phyloP scores from a whole-genome alignment of 2,329 filamentous ascomycete genomes.

The Trichoderma sp. region DNA sequence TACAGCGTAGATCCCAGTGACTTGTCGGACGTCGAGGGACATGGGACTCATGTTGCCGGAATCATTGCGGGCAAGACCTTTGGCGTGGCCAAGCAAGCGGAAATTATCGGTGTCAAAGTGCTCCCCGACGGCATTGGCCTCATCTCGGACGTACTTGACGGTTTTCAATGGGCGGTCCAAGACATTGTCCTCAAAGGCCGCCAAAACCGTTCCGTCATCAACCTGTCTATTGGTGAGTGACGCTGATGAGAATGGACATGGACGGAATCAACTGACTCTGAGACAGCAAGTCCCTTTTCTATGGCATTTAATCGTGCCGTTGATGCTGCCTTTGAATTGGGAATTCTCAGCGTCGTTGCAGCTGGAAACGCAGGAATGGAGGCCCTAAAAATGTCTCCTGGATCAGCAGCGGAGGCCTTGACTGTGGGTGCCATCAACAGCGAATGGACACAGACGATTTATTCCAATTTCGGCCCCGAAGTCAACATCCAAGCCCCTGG shows the following conservation, averaged over 20 bases:
- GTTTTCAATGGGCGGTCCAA: slow-evolving; percentile 28
- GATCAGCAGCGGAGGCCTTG: slow-evolving; percentile 45
- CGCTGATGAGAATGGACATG: too few species aligned
- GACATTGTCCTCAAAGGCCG: slow-evolving; percentile 26
- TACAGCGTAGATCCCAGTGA: slow-evolving; percentile 35
- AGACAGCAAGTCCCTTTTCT: slow-evolving; percentile 34
- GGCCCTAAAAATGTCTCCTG: slow-evolving; percentile 40
- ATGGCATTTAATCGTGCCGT: slow-evolving; percentile 56
- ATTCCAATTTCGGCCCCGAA: slow-evolving; percentile 48
- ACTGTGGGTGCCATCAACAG: slow-evolving; percentile 49
- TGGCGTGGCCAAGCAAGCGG: slow-evolving; percentile 44
- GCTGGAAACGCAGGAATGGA: neutral
- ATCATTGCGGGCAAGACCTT: slow-evolving; percentile 44
- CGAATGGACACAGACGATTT: slow-evolving; percentile 39
- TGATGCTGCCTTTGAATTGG: slow-evolving; percentile 42
- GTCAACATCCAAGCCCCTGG: slow-evolving; percentile 55
- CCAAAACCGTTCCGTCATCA: slow-evolving; percentile 39
- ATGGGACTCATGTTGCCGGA: slow-evolving; percentile 48
- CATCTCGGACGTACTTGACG: slow-evolving; percentile 28
- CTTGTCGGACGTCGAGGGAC: slow-evolving; percentile 39
- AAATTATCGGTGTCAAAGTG: slow-evolving; percentile 44
- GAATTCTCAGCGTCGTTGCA: slow-evolving; percentile 50
- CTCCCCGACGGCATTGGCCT: slow-evolving; percentile 29
- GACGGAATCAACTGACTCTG: neutral
- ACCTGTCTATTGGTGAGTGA: slow-evolving; percentile 47